A percentile compares a stretch with the other conserved stretches of the same genome.
Conservation (phyloP, 225 moss, liverwort and hornwort genomes). For the Pseudoscleropodium purum region DNA sequence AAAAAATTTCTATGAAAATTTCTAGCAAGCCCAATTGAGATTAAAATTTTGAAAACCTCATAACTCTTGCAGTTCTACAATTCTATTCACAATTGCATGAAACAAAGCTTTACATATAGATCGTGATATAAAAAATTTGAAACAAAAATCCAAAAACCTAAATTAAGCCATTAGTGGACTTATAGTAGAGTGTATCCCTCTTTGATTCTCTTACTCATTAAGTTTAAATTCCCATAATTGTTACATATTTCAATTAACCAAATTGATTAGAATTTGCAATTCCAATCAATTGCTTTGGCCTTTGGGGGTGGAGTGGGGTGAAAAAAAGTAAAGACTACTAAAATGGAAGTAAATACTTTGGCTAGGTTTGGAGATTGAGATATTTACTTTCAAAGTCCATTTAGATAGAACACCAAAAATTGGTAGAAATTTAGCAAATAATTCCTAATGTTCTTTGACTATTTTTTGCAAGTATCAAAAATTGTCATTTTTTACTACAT, state of each 20-base stretch:
- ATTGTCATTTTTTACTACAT: neutral
- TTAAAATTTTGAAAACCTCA: neutral
- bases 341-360: neutral
- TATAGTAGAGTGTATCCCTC: accelerated
- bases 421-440: neutral
- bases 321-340: neutral
- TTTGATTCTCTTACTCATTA: neutral
- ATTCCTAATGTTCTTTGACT: accelerated
- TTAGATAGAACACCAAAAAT: neutral
- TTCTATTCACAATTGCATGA: neutral
- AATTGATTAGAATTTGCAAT: neutral
- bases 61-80: neutral
- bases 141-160: neutral
- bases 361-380: neutral
- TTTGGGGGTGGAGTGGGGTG: no score
- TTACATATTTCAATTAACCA: accelerated
- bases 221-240: neutral
- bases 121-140: neutral
- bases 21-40: neutral
- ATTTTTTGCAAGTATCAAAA: no score
- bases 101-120: neutral
- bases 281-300: no score
- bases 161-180: no score
- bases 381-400: neutral
- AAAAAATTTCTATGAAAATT: neutral